Percentiles rank a stretch among this genome's conserved stretches.
These are phyloP conservation scores for Niebla homalea DNA, from an alignment of 495 filamentous ascomycete genomes.

Conservation along the genomic window DNA sequence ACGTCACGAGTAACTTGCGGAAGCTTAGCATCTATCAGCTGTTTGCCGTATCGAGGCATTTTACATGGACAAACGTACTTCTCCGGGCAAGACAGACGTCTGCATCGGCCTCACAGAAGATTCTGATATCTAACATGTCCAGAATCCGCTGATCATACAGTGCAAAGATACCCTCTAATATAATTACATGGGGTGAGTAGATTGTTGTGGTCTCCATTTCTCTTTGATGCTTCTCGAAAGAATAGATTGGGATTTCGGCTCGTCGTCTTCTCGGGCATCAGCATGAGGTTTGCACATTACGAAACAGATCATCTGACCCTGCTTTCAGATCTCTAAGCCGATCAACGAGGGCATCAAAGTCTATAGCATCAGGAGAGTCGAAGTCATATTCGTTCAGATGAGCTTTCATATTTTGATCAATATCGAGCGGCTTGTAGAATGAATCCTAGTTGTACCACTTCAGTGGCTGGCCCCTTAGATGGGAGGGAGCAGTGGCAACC, in stretches of 20 bases:
- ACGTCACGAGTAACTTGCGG: conserved; percentile 72
- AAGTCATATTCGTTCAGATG: conserved; percentile 92
- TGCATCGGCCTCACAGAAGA: conserved; percentile 92
- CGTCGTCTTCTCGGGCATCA: conserved; percentile 51
- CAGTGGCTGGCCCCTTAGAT: neutral
- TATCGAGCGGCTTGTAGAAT: conserved; percentile 76
- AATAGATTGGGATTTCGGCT: conserved; percentile 87
- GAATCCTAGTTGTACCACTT: conserved; percentile 52
- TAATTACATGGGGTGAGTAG: conserved; percentile 91
- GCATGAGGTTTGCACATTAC: neutral
- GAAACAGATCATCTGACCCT: conserved; percentile 47
- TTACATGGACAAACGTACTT: conserved; percentile 42
- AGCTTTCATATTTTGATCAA: conserved; percentile 60
- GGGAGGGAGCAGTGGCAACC: conserved; percentile 34
- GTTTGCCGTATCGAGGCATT: conserved; percentile 6
- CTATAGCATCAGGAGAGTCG: conserved; percentile 85
- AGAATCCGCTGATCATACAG: conserved; percentile 78
- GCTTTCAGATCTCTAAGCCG: conserved; percentile 70
- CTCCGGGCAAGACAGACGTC: conserved; percentile 87
- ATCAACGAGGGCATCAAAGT: conserved; percentile 84
- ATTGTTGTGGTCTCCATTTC: conserved; percentile 66
- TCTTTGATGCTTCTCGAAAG: conserved; percentile 83
- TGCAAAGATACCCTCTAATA: conserved; percentile 91
- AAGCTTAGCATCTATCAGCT: conserved; percentile 11
- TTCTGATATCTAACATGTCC: conserved; percentile 86